phyloP scores from a whole-genome alignment of 495 filamentous ascomycete genomes.

The Parathielavia appendiculata region DNA sequence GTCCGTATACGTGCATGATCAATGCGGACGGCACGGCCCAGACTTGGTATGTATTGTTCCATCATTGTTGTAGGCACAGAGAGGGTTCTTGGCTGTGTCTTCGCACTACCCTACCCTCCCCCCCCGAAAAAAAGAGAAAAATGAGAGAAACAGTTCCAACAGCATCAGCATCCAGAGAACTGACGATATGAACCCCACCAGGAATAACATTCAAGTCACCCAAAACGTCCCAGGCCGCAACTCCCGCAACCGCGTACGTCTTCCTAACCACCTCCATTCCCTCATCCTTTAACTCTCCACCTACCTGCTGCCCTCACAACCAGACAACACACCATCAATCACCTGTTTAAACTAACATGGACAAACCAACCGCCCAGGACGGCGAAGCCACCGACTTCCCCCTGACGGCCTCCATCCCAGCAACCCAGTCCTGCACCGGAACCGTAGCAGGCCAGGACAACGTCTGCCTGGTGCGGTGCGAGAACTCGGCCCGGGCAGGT shows the following conservation, averaged over 20 bases:
- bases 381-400: conserved; percentile 41
- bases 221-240: conserved; percentile 34
- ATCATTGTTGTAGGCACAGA: too few species aligned
- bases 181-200: not conserved
- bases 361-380: conserved; percentile 4
- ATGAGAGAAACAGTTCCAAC: too few species aligned
- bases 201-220: conserved; percentile 36
- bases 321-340: not conserved
- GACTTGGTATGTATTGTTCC: conserved; percentile 34
- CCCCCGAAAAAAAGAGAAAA: too few species aligned
- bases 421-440: conserved; percentile 46
- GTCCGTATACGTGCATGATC: conserved; percentile 47
- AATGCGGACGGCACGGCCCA: conserved; percentile 44
- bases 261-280: not conserved
- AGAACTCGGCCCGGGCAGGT: conserved; percentile 46
- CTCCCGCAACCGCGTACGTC: conserved; percentile 32
- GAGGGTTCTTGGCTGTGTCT: not conserved
- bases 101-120: not conserved
- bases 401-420: conserved; percentile 43
- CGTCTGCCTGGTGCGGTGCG: conserved; percentile 50
- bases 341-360: not conserved
- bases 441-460: conserved; percentile 48
- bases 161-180: not conserved
- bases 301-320: not conserved
- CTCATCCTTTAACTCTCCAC: not conserved